Evolutionary conservation across 371 early-diverging fungal genomes (phyloP), one percentile per base, ranked within the genome.

Genomic region (Syncephalis plumigaleata): DNA sequence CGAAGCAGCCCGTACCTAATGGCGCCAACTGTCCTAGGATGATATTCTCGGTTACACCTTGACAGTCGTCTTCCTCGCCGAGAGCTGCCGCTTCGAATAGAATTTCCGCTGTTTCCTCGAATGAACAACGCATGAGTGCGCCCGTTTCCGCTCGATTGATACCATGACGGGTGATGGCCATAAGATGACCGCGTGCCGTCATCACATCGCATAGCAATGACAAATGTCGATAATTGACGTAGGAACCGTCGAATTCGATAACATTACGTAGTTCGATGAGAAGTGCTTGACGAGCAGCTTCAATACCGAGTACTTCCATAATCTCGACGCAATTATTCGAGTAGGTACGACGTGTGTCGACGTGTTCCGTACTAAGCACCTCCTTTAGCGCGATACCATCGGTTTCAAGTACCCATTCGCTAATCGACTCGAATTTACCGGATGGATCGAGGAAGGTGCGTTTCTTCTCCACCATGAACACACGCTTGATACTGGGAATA

Each of bases 61-160:
- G 75, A 62, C 93, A 94, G 54, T 84, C 81, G 65, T 96, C 97
- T 44, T 83, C 43, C 57, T 98, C 95, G 51, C 96, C 97, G 36
- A 72, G 75, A 25, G 86, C 81, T 2, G 98, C 98, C 7, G 98
- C 98, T 44, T 99, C 98, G 68, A 98, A 72, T 50, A 99, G 71
- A 66, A 99, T 87, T 66, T 99, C 99, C 0, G 98, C 99, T 0
- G 99, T 99, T 67, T 99, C 98, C 66, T 99, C 99, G 55, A 99
- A 99, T 4, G 99, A 93, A 60, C 91, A 90, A 40, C 98, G 75
- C 79, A 94, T 95, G 46, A 99, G 68, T 11, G 94, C 97, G 47
- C 98, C 91, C 2, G 92, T 84, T 54, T 93, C 93, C 17, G 93
- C 84, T 49, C 97, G 81, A 63, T 98, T 99, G 61, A 98, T 97